phyloP scores from a whole-genome alignment of 805 yeast genomes.

The Saccharomyces jurei region DNA sequence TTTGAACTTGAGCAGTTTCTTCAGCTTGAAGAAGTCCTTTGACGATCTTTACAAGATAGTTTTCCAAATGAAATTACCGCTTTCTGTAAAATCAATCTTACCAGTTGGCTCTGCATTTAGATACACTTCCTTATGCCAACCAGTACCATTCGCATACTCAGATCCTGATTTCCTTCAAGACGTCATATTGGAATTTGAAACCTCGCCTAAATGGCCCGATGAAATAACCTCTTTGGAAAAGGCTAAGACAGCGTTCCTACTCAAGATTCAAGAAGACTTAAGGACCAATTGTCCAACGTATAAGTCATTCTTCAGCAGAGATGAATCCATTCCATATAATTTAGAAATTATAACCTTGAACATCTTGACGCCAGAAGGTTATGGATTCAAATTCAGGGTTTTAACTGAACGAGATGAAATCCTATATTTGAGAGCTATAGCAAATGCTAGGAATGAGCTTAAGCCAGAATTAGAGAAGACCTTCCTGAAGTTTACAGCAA shows the following conservation, averaged over 20 bases:
- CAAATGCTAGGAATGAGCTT: slow-evolving; percentile 52
- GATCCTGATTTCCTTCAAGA: slow-evolving; percentile 76
- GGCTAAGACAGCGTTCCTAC: slow-evolving; percentile 81
- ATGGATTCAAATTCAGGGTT: slow-evolving; percentile 70
- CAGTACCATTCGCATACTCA: slow-evolving; percentile 71
- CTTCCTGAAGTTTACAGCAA: slow-evolving; percentile 54
- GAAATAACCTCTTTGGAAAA: slow-evolving; percentile 77
- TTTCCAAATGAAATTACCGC: slow-evolving; percentile 52
- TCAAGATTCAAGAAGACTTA: slow-evolving; percentile 52
- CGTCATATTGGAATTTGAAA: slow-evolving; percentile 77
- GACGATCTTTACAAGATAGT: slow-evolving; percentile 50
- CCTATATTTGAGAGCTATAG: slow-evolving; percentile 63
- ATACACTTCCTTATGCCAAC: slow-evolving; percentile 66
- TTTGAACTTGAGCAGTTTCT: slow-evolving; percentile 36
- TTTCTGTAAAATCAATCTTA: slow-evolving; percentile 58
- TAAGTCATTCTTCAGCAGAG: slow-evolving; percentile 54
- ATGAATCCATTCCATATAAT: slow-evolving; percentile 60
- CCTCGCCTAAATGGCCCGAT: slow-evolving; percentile 93
- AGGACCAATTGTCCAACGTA: slow-evolving; percentile 45
- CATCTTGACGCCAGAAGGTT: slow-evolving; percentile 82
- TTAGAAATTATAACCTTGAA: slow-evolving; percentile 49
- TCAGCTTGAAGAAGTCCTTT: slow-evolving; percentile 42
- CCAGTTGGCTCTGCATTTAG: slow-evolving; percentile 73
- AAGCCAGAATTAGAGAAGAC: slow-evolving; percentile 52
- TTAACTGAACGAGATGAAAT: slow-evolving; percentile 78